These are phyloP conservation scores for Persicaria maculosa DNA, from an alignment of 148 eudicot genomes.

Conservation along the genomic window DNA sequence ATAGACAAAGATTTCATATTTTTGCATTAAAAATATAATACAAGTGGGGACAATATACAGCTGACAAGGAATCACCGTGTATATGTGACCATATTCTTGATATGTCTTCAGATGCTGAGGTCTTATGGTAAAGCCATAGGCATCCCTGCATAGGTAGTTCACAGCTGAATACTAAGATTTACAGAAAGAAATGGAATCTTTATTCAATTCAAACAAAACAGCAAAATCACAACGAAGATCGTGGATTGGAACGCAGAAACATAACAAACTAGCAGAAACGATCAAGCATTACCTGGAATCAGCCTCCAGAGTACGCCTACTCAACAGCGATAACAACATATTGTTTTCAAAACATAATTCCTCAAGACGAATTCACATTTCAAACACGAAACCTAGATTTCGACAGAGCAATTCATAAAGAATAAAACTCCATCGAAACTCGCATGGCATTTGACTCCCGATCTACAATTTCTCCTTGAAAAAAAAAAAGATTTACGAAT, in stretches of 20 bases:
- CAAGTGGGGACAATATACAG: background rate
- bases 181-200: background rate
- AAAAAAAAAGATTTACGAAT: background rate
- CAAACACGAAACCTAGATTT: constrained; percentile 7
- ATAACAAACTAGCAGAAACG: background rate
- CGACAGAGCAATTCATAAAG: constrained; percentile 10
- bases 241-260: background rate
- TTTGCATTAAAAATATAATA: too few relatives aligned
- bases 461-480: constrained; percentile 4
- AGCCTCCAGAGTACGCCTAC: constrained; percentile 74
- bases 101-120: constrained; percentile 14
- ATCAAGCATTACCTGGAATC: constrained; percentile 68
- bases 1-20: too few relatives aligned
- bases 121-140: constrained; percentile 14
- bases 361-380: constrained; percentile 9
- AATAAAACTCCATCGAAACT: constrained; percentile 9
- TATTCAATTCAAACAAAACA: background rate
- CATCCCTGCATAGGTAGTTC: constrained; percentile 12
- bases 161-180: background rate
- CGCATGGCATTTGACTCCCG: constrained; percentile 1
- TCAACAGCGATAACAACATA: constrained; percentile 45
- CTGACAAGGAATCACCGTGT: constrained; percentile 9
- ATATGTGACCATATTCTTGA: constrained; percentile 9
- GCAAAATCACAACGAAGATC: background rate
- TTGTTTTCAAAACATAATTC: background rate